These are phyloP conservation scores for Drechmeria coniospora DNA, from an alignment of 2,329 filamentous ascomycete species.

Conservation along the genomic window DNA sequence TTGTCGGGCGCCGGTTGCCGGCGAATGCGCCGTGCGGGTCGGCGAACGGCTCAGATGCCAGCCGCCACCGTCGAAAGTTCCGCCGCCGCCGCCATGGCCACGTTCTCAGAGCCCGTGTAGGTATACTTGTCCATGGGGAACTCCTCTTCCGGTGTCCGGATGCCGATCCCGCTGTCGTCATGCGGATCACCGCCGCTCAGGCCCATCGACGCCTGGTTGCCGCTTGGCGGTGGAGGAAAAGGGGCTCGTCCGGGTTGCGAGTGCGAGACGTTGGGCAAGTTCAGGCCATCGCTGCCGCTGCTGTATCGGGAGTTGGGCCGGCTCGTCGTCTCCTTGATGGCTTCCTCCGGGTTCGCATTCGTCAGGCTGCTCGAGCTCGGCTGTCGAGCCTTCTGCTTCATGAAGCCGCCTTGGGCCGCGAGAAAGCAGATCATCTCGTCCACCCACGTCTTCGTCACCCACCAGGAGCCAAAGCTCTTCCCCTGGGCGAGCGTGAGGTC, in stretches of 20 bases:
- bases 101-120: slow-evolving; percentile 22
- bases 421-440: slow-evolving; percentile 90
- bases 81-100: slow-evolving; percentile 16
- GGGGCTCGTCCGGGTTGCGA: slow-evolving; percentile 33
- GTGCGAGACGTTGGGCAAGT: slow-evolving; percentile 27
- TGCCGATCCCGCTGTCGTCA: slow-evolving; percentile 63
- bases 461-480: slow-evolving; percentile 79
- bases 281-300: slow-evolving; percentile 29
- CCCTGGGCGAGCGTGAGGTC: slow-evolving; percentile 68
- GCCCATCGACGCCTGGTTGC: slow-evolving; percentile 23
- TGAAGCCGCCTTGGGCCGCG: slow-evolving; percentile 79
- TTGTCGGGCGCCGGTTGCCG: too few species aligned
- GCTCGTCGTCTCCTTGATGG: slow-evolving; percentile 19
- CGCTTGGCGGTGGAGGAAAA: slow-evolving; percentile 28
- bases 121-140: slow-evolving; percentile 45
- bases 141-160: slow-evolving; percentile 51
- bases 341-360: slow-evolving; percentile 16
- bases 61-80: slow-evolving; percentile 12
- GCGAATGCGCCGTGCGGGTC: too few species aligned
- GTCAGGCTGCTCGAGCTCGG: slow-evolving; percentile 11
- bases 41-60: slow-evolving; percentile 1
- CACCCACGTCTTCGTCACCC: slow-evolving; percentile 89
- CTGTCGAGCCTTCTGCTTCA: slow-evolving; percentile 38
- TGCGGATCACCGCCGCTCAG: slow-evolving; percentile 31
- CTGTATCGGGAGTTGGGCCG: slow-evolving; percentile 23